Conservation (phyloP, 73 alveolate species). For the Stentor roeselii region DNA sequence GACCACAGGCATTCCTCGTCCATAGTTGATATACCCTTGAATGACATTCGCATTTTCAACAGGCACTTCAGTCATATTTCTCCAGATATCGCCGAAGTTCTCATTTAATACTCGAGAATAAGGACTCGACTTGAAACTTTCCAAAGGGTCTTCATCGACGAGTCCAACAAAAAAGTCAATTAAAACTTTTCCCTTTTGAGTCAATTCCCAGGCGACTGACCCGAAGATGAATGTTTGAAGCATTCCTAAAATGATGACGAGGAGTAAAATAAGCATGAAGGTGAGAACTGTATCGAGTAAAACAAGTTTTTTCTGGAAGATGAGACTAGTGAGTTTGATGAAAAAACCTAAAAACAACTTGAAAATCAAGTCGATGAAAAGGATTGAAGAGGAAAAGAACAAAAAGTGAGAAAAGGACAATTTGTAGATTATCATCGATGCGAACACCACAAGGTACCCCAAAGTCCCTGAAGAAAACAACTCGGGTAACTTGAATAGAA, state of each 20-base stretch:
- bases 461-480: background rate
- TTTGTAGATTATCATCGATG: background rate
- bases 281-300: background rate
- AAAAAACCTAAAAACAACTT: background rate
- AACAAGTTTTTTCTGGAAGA: background rate
- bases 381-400: background rate
- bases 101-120: background rate
- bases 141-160: background rate
- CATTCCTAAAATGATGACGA: too few relatives aligned
- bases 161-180: background rate
- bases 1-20: background rate
- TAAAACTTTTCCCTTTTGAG: background rate
- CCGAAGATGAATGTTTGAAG: background rate
- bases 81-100: background rate
- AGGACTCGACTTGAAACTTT: background rate
- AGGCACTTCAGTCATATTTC: background rate
- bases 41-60: background rate
- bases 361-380: background rate
- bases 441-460: background rate
- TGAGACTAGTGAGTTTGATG: background rate
- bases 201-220: background rate
- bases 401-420: background rate
- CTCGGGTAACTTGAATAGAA: background rate
- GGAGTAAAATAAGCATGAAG: background rate
- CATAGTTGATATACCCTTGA: too few relatives aligned